These are phyloP conservation scores for Pseudozyma flocculosa DNA, from an alignment of 1,284 basidiomycete genomes.

Conservation along the genomic window DNA sequence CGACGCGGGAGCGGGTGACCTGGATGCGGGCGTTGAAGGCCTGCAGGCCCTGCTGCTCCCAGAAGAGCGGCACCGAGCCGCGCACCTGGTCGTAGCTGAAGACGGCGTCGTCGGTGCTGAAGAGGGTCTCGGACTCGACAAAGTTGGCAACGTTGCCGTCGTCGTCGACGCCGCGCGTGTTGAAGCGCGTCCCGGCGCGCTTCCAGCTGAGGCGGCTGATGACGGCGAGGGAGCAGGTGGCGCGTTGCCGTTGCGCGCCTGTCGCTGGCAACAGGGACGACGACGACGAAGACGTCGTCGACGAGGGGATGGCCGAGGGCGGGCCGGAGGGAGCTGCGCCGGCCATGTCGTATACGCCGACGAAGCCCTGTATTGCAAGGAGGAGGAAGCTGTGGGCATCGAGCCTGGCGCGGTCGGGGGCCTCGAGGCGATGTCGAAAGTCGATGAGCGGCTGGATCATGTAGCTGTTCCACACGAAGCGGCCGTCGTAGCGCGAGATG, in stretches of 20 bases:
- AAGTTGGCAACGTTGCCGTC: slow-evolving; percentile 97
- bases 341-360: slow-evolving; percentile 66
- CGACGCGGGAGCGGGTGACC: slow-evolving; percentile 73
- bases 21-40: slow-evolving; percentile 49
- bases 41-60: slow-evolving; percentile 91
- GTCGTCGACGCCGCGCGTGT: slow-evolving; percentile 95
- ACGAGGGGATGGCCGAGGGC: slow-evolving; percentile 62
- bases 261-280: not conserved
- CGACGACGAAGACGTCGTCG: not conserved
- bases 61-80: slow-evolving; percentile 81
- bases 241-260: not conserved
- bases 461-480: slow-evolving; percentile 75
- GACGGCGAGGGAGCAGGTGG: slow-evolving; percentile 70
- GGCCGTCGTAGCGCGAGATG: slow-evolving; percentile 57
- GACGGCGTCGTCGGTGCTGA: slow-evolving; percentile 78
- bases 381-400: slow-evolving; percentile 63
- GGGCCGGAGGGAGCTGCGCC: not conserved
- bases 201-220: slow-evolving; percentile 84
- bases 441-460: slow-evolving; percentile 76
- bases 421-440: slow-evolving; percentile 74
- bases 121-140: slow-evolving; percentile 92
- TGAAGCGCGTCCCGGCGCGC: slow-evolving; percentile 93
- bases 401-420: slow-evolving; percentile 68
- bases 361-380: slow-evolving; percentile 88
- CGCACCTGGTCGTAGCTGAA: slow-evolving; percentile 90